Percentiles rank a stretch among this genome's conserved stretches.
Conservation (phyloP, 805 yeast species). For the Komagataella phaffii region DNA sequence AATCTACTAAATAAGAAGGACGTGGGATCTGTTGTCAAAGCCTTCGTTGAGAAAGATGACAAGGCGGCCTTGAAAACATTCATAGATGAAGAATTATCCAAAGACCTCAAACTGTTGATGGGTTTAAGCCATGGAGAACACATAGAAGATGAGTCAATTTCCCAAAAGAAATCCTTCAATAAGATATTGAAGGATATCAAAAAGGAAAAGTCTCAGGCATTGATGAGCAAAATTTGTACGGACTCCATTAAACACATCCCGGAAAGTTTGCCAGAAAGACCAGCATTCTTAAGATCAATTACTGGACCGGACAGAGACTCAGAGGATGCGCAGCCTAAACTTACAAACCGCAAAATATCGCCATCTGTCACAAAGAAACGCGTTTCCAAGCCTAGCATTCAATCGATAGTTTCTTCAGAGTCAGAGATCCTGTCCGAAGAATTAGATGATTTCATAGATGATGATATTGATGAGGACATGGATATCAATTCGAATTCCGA, state of each 20-base stretch:
- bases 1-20: slow-evolving; percentile 65
- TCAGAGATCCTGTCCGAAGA: slow-evolving; percentile 1
- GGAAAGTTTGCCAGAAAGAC: not conserved
- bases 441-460: slow-evolving; percentile 2
- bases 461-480: not conserved
- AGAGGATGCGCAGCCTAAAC: not conserved
- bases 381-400: not conserved
- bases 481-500: not conserved
- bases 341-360: not conserved
- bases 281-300: not conserved
- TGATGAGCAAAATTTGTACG: not conserved
- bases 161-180: slow-evolving; percentile 21
- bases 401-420: not conserved
- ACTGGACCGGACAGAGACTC: not conserved
- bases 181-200: slow-evolving; percentile 28
- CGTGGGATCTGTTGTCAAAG: slow-evolving; percentile 56
- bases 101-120: slow-evolving; percentile 35
- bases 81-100: slow-evolving; percentile 39
- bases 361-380: not conserved
- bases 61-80: slow-evolving; percentile 54
- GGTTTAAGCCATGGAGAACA: slow-evolving; percentile 29
- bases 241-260: not conserved
- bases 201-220: slow-evolving; percentile 9
- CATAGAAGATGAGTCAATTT: slow-evolving; percentile 10
- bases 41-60: slow-evolving; percentile 74